Base-by-base conservation (phyloP, 2,329 filamentous ascomycete genomes). In the Microcyclosporella mali region DNA sequence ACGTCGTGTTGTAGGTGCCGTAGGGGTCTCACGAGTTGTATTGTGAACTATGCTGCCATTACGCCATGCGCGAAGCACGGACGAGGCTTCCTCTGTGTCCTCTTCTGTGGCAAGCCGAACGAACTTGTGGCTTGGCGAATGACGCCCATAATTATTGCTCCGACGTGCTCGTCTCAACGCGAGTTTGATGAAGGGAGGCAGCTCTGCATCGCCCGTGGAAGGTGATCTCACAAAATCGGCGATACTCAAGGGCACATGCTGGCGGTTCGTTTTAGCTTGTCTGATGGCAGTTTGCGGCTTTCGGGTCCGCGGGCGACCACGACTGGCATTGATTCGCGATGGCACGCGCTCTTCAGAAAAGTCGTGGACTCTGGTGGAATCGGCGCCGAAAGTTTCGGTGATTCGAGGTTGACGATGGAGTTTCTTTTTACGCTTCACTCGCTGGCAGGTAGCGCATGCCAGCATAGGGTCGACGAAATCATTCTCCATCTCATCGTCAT, bases 41-140 rank as follows among this genome's bases (percentile, higher is more conserved):
- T 35, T 38, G 18, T 41, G 50, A 12, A 37, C 36, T 18, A 60
- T 50, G 8, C 40, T 52, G 17, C 77, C 76, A 28, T 59, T 58
- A 50, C 61, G 70, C 78, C 78, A 81, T 43, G 71, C 64, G 34
- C 57, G 61, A 38, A 81, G 62, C 2, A 68, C 66, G 25, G 56
- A 50, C 38, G 70, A 73, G 6, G 74, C 74, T 53, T 81, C 77
- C 36, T 68, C 63, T 1, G 76, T 80, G 47, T 82, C 78, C 7
- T 64, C 52, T 25, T 60, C 63, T 17, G 71, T 78, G 12, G 70
- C 70, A 18, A 81, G 59, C 39, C 69, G 66, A 37, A 81, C 66
- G 29, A 72, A 64, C 51, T 80, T 79, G 37, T 64, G 61, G 16
- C 63, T 66, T 12, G 73, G 75, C 33, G 70, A 74, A 51, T 73